Evolutionary conservation across 1,284 basidiomycete species (phyloP).

Genomic region (Salmacisia buchloeana): DNA sequence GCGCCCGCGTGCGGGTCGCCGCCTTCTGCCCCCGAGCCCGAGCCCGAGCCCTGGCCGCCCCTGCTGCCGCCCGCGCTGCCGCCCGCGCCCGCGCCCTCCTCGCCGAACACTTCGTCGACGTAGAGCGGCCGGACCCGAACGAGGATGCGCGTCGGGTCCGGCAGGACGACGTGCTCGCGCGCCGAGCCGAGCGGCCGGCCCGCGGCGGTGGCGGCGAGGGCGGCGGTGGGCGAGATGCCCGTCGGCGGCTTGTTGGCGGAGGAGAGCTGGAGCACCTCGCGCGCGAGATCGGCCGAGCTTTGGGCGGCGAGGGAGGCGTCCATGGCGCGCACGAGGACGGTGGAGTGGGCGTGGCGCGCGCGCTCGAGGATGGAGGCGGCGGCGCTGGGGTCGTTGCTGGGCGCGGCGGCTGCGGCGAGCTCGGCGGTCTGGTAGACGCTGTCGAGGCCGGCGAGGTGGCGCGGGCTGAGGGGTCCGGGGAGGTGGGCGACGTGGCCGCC

Average conservation of each 20-base stretch:
- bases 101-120: constrained; percentile 2
- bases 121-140: background rate
- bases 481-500: constrained; percentile 1
- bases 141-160: background rate
- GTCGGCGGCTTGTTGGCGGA: background rate
- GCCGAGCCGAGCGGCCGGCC: constrained; percentile 1
- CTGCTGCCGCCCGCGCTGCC: too few species aligned
- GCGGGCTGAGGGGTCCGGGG: background rate
- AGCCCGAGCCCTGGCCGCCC: too few species aligned
- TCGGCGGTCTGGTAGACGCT: background rate
- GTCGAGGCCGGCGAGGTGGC: background rate
- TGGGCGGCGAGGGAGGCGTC: background rate
- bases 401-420: background rate
- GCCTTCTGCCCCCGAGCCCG: too few species aligned
- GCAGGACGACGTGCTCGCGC: constrained; percentile 5
- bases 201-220: background rate
- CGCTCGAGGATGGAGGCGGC: too few species aligned
- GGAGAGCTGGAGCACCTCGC: background rate
- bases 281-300: background rate
- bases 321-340: background rate
- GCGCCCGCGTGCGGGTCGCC: too few species aligned
- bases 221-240: background rate
- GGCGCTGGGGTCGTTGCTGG: too few species aligned
- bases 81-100: too few species aligned
- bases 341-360: background rate